A percentile compares a stretch with the other conserved stretches of the same genome.
Evolutionary conservation across 1,284 basidiomycete genomes (phyloP).

Genomic region (Ceratobasidium sp.): DNA sequence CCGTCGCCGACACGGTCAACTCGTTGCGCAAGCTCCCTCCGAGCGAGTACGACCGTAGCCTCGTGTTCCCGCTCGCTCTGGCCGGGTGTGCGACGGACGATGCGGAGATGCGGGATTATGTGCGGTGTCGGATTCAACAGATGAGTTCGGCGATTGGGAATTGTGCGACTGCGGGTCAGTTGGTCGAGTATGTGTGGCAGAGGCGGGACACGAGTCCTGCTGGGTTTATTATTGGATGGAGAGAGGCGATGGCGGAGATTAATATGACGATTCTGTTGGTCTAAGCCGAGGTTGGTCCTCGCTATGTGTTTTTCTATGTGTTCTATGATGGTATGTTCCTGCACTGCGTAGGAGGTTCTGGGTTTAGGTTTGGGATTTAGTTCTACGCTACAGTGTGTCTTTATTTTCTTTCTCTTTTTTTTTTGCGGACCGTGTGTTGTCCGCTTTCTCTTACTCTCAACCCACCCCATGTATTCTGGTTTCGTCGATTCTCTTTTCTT

Average conservation of each 20-base stretch:
- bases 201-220: slow-evolving; percentile 42
- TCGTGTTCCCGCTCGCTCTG: slow-evolving; percentile 78
- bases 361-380: neutral
- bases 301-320: slow-evolving; percentile 13
- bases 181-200: slow-evolving; percentile 77
- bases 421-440: slow-evolving; percentile 21
- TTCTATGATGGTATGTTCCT: neutral
- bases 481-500: neutral
- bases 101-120: slow-evolving; percentile 68
- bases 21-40: slow-evolving; percentile 62
- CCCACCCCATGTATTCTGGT: neutral
- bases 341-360: neutral
- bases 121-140: slow-evolving; percentile 68
- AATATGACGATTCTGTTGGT: slow-evolving; percentile 47
- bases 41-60: slow-evolving; percentile 65
- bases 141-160: slow-evolving; percentile 73
- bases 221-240: slow-evolving; percentile 47
- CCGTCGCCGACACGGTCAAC: slow-evolving; percentile 63
- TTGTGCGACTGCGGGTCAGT: slow-evolving; percentile 68
- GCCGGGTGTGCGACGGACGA: slow-evolving; percentile 79
- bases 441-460: neutral
- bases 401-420: neutral
- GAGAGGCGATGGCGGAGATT: slow-evolving; percentile 50
- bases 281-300: neutral
- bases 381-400: slow-evolving; percentile 5